phyloP scores from a whole-genome alignment of 2,329 filamentous ascomycete species.

The Colletotrichum acutatum region DNA sequence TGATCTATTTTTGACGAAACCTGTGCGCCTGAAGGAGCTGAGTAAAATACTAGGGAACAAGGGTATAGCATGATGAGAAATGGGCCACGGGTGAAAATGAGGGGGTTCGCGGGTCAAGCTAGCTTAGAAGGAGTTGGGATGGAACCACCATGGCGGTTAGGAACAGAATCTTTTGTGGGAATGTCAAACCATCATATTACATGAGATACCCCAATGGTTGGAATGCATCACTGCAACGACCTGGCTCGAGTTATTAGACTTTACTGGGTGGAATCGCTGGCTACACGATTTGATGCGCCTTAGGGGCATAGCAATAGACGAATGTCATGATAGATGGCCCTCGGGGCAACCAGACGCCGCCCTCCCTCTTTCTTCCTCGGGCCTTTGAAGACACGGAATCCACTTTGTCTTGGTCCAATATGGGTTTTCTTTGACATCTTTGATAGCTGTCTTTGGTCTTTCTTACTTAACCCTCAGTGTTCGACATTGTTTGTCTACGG shows the following conservation, averaged over 20 bases:
- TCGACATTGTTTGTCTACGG: neutral
- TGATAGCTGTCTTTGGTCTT: too few species aligned
- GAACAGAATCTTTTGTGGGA: neutral
- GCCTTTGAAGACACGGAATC: neutral
- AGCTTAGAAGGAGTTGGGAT: neutral
- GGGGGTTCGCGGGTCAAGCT: neutral
- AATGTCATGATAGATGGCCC: neutral
- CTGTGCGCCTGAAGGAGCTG: conserved; percentile 56
- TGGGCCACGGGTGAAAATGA: neutral
- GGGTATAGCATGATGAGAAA: neutral
- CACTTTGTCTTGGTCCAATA: too few species aligned
- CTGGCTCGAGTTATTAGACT: neutral
- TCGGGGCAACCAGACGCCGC: neutral
- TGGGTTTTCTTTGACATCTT: too few species aligned
- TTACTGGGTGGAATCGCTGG: neutral
- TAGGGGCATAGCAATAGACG: neutral
- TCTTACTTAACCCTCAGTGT: neutral
- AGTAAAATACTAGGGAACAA: conserved; percentile 25
- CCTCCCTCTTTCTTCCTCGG: too few species aligned
- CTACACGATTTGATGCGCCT: neutral
- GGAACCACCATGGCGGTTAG: neutral
- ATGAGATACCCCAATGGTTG: neutral
- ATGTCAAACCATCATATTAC: neutral
- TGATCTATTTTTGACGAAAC: conserved; percentile 66
- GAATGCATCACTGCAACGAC: neutral